These are phyloP conservation scores for Oryza meridionalis DNA, from an alignment of 176 grass and related monocot species.

Conservation along the genomic window DNA sequence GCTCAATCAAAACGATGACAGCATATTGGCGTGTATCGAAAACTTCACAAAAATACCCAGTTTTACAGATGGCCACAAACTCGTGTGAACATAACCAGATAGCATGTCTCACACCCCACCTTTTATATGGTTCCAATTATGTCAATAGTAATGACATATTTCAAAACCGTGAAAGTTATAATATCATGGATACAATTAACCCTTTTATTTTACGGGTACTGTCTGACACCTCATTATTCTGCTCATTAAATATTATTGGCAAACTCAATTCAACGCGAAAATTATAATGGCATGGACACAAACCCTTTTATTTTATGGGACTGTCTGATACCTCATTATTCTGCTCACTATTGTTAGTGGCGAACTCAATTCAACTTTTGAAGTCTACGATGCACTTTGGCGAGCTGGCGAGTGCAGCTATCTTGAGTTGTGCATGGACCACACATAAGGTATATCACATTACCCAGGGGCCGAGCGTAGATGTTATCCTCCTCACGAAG, in stretches of 20 bases:
- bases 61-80: neutral
- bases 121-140: too few relatives aligned
- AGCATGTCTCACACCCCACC: neutral
- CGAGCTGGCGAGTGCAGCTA: slow-evolving; percentile 68
- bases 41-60: neutral
- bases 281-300: too few relatives aligned
- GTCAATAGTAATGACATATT: too few relatives aligned
- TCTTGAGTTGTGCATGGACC: slow-evolving; percentile 75
- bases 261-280: too few relatives aligned
- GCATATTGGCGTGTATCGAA: neutral
- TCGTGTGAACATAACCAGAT: neutral
- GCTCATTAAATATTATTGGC: too few relatives aligned
- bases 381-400: slow-evolving; percentile 62
- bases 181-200: too few relatives aligned
- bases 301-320: too few relatives aligned
- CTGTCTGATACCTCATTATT: neutral
- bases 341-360: neutral
- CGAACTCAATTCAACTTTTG: slow-evolving; percentile 34
- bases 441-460: slow-evolving; percentile 95
- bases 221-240: too few relatives aligned
- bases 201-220: too few relatives aligned
- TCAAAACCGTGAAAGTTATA: too few relatives aligned
- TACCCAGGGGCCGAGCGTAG: slow-evolving; percentile 79
- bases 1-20: neutral
- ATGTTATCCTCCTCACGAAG: slow-evolving; percentile 84